These are phyloP conservation scores for Fagus crenata DNA, from an alignment of 306 rosid species.

Conservation along the genomic window DNA sequence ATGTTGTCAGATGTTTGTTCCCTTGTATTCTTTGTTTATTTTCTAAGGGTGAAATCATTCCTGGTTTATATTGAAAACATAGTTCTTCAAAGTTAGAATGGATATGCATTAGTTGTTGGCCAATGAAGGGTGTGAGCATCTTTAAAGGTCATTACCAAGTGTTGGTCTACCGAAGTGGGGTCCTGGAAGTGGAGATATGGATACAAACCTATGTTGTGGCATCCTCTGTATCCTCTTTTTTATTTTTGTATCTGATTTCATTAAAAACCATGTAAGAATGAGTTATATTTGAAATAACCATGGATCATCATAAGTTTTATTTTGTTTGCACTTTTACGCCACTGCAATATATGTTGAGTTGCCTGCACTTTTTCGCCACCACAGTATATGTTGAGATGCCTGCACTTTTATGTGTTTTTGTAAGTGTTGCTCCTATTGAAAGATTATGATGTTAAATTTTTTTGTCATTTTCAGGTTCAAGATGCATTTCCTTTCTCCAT, in stretches of 20 bases:
- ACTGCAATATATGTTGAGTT: background rate
- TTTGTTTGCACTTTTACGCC: background rate
- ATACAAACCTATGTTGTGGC: background rate
- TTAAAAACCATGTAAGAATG: background rate
- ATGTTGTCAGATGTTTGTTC: background rate
- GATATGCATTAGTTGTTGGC: background rate
- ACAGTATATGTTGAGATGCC: no score
- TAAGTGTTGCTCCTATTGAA: background rate
- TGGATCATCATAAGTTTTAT: conserved; percentile 3
- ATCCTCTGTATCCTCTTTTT: background rate
- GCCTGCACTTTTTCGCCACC: background rate
- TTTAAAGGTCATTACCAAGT: background rate
- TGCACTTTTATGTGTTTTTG: no score
- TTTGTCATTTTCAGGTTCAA: conserved; percentile 43
- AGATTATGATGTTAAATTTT: background rate
- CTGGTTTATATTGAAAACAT: background rate
- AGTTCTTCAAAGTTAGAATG: background rate
- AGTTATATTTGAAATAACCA: background rate
- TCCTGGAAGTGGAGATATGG: background rate
- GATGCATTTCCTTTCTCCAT: conserved; percentile 49
- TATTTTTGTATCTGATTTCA: background rate
- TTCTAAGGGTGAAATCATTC: background rate
- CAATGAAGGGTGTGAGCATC: background rate
- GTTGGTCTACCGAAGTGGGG: background rate
- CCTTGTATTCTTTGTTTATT: background rate